A percentile compares a stretch with the other conserved stretches of the same genome.
Evolutionary conservation across 306 rosid species (phyloP).

Genomic region (Ormosia semicastrata): DNA sequence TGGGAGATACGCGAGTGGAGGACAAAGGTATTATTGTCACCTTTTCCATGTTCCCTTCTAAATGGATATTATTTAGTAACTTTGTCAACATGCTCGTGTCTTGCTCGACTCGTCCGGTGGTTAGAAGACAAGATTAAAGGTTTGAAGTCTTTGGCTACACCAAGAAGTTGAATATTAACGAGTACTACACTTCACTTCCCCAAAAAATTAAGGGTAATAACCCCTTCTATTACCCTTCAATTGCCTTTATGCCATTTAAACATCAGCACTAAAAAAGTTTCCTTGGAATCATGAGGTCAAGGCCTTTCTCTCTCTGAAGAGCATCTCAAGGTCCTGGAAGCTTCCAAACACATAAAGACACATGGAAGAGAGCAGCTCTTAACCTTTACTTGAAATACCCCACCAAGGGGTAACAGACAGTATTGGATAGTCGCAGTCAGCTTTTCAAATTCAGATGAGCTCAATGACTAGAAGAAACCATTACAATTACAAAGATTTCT

Average conservation of each 20-base stretch:
- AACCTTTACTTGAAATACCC: slow-evolving; percentile 51
- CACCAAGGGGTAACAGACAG: slow-evolving; percentile 67
- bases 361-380: slow-evolving; percentile 39
- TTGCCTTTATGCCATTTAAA: neutral
- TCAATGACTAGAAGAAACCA: slow-evolving; percentile 56
- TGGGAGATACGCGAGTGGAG: slow-evolving; percentile 32
- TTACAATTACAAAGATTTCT: slow-evolving; percentile 53
- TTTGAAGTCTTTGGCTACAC: slow-evolving; percentile 35
- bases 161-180: slow-evolving; percentile 32
- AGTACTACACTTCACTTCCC: slow-evolving; percentile 30
- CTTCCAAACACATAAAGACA: slow-evolving; percentile 69
- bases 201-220: slow-evolving; percentile 8
- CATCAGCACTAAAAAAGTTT: neutral
- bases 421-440: slow-evolving; percentile 38
- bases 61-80: slow-evolving; percentile 17
- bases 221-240: neutral
- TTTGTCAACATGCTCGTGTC: slow-evolving; percentile 67
- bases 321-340: slow-evolving; percentile 62
- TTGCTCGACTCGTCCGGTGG: slow-evolving; percentile 49
- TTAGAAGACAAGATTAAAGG: slow-evolving; percentile 56
- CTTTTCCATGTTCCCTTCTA: slow-evolving; percentile 47
- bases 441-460: slow-evolving; percentile 49
- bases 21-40: slow-evolving; percentile 54
- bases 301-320: slow-evolving; percentile 7
- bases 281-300: slow-evolving; percentile 16